These are phyloP conservation scores for Colletotrichum cuscutae DNA, from an alignment of 2,329 filamentous ascomycete species.

Conservation along the genomic window DNA sequence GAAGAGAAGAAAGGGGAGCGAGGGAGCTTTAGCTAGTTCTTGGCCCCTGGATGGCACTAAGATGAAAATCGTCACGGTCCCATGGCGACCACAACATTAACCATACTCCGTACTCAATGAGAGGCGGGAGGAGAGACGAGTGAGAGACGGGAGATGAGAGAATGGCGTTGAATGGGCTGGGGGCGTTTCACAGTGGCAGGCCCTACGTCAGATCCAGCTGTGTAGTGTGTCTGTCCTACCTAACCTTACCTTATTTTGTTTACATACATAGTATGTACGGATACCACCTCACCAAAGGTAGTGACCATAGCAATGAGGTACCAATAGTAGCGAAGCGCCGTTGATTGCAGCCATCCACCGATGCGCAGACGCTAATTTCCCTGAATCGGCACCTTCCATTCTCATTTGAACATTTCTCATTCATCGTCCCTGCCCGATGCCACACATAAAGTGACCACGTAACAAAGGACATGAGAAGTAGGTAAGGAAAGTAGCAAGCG, in stretches of 20 bases:
- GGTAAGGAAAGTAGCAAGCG: neutral
- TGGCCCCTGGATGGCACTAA: neutral
- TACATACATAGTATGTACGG: no score
- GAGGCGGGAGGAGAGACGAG: neutral
- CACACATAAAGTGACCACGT: neutral
- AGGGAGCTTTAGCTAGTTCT: neutral
- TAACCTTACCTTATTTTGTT: no score
- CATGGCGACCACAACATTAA: neutral
- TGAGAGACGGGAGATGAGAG: neutral
- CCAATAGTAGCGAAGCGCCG: neutral
- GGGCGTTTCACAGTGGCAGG: neutral
- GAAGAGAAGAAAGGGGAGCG: neutral
- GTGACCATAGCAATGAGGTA: no score
- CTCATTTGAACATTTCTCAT: neutral
- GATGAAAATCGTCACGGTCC: neutral
- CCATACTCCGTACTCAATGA: no score
- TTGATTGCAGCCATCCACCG: neutral
- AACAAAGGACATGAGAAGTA: neutral
- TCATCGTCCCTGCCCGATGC: neutral
- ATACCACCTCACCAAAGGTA: no score
- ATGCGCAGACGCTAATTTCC: conserved; percentile 28
- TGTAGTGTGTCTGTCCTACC: neutral
- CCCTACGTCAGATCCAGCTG: conserved; percentile 10
- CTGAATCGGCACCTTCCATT: conserved; percentile 7
- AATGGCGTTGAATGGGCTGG: neutral